Conservation (phyloP, 73 alveolate genomes). For the Paramecium tetraurelia region DNA sequence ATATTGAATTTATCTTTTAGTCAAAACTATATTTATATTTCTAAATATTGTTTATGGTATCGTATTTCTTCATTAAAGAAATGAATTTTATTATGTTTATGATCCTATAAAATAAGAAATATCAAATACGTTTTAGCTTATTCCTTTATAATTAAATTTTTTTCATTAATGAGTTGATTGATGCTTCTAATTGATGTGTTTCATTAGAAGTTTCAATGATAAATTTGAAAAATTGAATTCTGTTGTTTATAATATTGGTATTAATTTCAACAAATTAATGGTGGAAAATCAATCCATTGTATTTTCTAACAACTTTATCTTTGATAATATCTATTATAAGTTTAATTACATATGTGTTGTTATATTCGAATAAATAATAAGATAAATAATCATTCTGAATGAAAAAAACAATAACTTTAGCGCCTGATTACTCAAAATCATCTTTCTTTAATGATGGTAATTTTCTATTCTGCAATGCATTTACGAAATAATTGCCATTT, state of each 20-base stretch:
- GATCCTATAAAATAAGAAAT: too few relatives aligned
- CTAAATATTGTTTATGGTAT: too few relatives aligned
- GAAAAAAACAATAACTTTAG: neutral
- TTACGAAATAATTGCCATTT: neutral
- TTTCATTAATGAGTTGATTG: too few relatives aligned
- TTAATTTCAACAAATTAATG: neutral
- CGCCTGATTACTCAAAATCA: neutral
- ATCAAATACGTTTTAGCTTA: too few relatives aligned
- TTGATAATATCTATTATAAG: neutral
- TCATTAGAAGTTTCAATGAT: neutral
- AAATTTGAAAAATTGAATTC: neutral
- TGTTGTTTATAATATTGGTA: neutral
- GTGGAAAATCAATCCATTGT: neutral
- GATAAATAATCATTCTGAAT: neutral
- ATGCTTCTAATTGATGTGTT: neutral
- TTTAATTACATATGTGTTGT: neutral
- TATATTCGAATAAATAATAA: neutral
- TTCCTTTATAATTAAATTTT: neutral
- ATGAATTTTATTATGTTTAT: too few relatives aligned
- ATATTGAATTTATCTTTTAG: too few relatives aligned
- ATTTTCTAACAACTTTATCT: neutral
- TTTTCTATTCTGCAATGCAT: neutral
- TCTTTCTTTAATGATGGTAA: slow-evolving; percentile 7
- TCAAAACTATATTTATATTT: neutral
- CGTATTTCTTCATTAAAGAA: too few relatives aligned